Conservation (phyloP, 345 rosid genomes). For the Tarenaya hassleriana region DNA sequence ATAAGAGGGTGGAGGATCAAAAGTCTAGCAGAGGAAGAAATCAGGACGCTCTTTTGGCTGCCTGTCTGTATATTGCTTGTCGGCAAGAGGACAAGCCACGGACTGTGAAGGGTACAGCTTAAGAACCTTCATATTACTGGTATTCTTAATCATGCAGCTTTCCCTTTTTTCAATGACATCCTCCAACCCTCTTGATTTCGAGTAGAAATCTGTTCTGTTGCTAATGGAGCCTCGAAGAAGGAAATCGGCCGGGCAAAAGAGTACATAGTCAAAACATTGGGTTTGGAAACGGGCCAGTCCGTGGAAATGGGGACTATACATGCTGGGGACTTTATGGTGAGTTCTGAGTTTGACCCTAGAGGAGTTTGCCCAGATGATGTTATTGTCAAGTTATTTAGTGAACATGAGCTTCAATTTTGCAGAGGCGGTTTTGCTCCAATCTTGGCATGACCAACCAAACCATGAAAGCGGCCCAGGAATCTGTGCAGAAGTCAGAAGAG, state of each 20-base stretch:
- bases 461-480: constrained; percentile 91
- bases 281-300: constrained; percentile 78
- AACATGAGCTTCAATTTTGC: constrained; percentile 17
- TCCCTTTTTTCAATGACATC: constrained; percentile 35
- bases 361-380: neutral
- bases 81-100: constrained; percentile 96
- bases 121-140: constrained; percentile 30
- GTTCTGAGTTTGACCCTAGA: constrained; percentile 4
- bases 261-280: constrained; percentile 91
- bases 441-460: constrained; percentile 95
- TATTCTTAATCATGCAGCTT: constrained; percentile 35
- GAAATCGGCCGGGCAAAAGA: constrained; percentile 98
- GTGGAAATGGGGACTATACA: constrained; percentile 98
- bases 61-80: constrained; percentile 97
- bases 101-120: constrained; percentile 86
- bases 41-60: constrained; percentile 98
- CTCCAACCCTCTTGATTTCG: constrained; percentile 29
- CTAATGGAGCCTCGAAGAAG: constrained; percentile 97
- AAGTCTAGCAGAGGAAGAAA: constrained; percentile 99
- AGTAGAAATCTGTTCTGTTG: constrained; percentile 92
- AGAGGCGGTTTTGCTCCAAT: constrained; percentile 97
- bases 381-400: neutral
- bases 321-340: constrained; percentile 95
- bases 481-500: constrained; percentile 91
- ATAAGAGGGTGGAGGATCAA: constrained; percentile 92